phyloP scores from a whole-genome alignment of 768 basidiomycete genomes.

The Boletus pseudo-olivaceus region DNA sequence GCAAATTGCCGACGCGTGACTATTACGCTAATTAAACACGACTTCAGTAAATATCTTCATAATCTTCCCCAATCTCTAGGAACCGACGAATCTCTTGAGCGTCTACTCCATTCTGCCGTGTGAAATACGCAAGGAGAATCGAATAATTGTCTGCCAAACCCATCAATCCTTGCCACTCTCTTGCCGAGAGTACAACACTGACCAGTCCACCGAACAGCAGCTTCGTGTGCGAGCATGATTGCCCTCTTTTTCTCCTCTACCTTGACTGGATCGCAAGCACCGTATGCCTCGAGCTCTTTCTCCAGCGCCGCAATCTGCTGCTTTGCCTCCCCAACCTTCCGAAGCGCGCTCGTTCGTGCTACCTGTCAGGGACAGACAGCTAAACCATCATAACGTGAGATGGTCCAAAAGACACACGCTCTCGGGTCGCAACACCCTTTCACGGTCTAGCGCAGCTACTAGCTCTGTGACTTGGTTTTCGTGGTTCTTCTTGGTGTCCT shows the following conservation, averaged over 20 bases:
- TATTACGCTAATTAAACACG: conserved; percentile 20
- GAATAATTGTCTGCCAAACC: conserved; percentile 60
- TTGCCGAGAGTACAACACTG: conserved; percentile 22
- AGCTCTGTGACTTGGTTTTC: conserved; percentile 51
- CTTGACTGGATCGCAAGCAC: conserved; percentile 79
- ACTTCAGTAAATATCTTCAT: conserved; percentile 62
- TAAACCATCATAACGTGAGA: background rate
- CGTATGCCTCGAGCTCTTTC: conserved; percentile 71
- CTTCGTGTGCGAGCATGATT: conserved; percentile 75
- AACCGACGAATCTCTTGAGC: conserved; percentile 62
- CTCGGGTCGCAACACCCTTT: conserved; percentile 52
- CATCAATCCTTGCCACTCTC: background rate
- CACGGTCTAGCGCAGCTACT: conserved; percentile 43
- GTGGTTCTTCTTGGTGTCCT: conserved; percentile 42
- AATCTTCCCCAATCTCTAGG: conserved; percentile 66
- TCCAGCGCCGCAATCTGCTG: conserved; percentile 51
- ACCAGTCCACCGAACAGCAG: conserved; percentile 89
- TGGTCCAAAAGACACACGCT: conserved; percentile 40
- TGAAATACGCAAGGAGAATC: conserved; percentile 62
- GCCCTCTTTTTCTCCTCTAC: conserved; percentile 76
- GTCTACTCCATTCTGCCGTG: conserved; percentile 56
- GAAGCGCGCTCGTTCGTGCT: conserved; percentile 51
- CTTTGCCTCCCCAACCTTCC: conserved; percentile 45
- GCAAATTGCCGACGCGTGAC: conserved; percentile 2
- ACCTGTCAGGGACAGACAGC: conserved; percentile 39